Evolutionary conservation across 1,284 basidiomycete genomes (phyloP), one percentile per base, ranked within the genome.

Genomic region (Singerocomus rubriflavus): DNA sequence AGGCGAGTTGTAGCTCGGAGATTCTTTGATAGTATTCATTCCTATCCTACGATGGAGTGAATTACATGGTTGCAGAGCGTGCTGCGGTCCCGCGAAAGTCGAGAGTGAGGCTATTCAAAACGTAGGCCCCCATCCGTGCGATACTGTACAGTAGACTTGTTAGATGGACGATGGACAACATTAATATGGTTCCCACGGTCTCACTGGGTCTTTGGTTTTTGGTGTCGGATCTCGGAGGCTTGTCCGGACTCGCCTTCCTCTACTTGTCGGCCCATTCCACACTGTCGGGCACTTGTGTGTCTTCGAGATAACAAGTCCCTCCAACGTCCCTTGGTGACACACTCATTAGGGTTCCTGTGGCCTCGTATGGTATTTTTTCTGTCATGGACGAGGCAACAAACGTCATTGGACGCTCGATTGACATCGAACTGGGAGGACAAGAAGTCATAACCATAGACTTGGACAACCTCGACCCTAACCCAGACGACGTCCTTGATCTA

Each of bases 371-470:
- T 47, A 38, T 25, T 17, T 25, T 32, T 41, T 16, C 32, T 3
- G 26, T 31, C 62, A 64, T 61, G 59, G 62, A 65, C 4, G 58
- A 63, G 4, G 44, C 42, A 34, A 35, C 48, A 14, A 58, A 46
- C 35, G 27, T 49, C 3, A 14, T 46, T 16, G 57, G 53, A 31
- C 53, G 67, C 46, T 70, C 79, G 5, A 73, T 83, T 40, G 81
- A 82, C 68, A 87, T 90, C 59, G 86, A 88, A 61, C 75, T 90
- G 4, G 83, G 84, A 38, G 80, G 84, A 9, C 85, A 91, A 67
- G 86, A 88, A 70, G 81, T 90, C 60, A 87, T 91, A 52, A 83
- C 83, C 10, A 83, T 92, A 50, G 86, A 91, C 69, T 76, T 91
- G 35, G 84, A 88, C 70, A 82, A 82, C 59, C 80, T 92, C 44